Evolutionary conservation across 768 basidiomycete genomes (phyloP).

Genomic region (Phlegmacium glaucopus): DNA sequence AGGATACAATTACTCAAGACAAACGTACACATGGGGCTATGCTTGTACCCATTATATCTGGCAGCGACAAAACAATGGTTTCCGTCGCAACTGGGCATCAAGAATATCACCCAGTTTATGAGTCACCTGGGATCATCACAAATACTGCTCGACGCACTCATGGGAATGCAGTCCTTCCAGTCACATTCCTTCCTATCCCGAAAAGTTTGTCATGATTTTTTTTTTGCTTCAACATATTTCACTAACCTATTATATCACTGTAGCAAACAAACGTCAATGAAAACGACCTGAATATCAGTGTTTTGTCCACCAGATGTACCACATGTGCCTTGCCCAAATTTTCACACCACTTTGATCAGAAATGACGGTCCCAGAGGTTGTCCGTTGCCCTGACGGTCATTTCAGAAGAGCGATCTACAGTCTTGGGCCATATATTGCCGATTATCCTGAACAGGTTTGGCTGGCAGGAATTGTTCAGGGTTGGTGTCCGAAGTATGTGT

Average conservation of each 20-base stretch:
- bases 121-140: constrained; percentile 23
- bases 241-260: too few relatives aligned
- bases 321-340: constrained; percentile 16
- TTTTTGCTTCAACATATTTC: background rate
- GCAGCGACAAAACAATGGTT: constrained; percentile 25
- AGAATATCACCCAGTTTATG: constrained; percentile 35
- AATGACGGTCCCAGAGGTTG: constrained; percentile 18
- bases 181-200: constrained; percentile 32
- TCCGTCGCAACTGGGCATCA: constrained; percentile 32
- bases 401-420: constrained; percentile 24
- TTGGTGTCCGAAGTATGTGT: constrained; percentile 20
- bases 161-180: constrained; percentile 23
- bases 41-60: constrained; percentile 21
- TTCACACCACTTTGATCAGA: constrained; percentile 9
- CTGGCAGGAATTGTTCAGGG: constrained; percentile 22
- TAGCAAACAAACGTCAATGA: constrained; percentile 14
- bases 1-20: constrained; percentile 1
- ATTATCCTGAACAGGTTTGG: constrained; percentile 21
- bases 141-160: constrained; percentile 28
- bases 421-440: constrained; percentile 23
- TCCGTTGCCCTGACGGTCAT: constrained; percentile 32
- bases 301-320: constrained; percentile 23
- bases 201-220: constrained; percentile 21
- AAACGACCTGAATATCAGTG: constrained; percentile 12
- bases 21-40: constrained; percentile 10